Percentiles rank a stretch among this genome's conserved stretches.
Conservation (phyloP, 208 protist genomes). For the Sergeia podlipaevii region DNA sequence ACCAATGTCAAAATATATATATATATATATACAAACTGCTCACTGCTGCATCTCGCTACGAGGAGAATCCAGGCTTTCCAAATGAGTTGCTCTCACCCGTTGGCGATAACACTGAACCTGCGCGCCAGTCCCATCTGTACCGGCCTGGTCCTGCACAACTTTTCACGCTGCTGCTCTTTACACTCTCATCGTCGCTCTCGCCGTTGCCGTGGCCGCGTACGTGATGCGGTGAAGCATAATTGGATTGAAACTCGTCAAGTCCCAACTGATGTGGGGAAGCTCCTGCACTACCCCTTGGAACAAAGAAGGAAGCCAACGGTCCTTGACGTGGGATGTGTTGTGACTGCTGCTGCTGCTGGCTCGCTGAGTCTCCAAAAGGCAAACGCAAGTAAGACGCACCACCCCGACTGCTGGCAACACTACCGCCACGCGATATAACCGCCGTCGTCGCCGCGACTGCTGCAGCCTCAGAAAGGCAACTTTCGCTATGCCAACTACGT, state of each 20-base stretch:
- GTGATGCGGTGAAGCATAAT: neutral
- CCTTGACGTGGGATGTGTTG: neutral
- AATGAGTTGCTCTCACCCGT: neutral
- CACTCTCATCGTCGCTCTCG: neutral
- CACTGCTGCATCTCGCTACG: neutral
- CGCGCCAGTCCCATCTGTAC: constrained; percentile 43
- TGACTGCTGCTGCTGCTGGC: neutral
- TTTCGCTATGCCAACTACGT: too few relatives aligned
- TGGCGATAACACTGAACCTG: constrained; percentile 10
- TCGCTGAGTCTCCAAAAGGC: neutral
- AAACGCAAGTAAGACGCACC: neutral
- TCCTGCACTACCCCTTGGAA: neutral
- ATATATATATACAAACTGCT: too few relatives aligned
- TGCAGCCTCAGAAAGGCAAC: too few relatives aligned
- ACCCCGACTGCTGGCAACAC: neutral
- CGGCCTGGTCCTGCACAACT: constrained; percentile 22
- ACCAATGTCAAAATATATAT: too few relatives aligned
- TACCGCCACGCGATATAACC: too few relatives aligned
- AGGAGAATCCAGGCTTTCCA: neutral
- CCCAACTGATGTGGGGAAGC: neutral
- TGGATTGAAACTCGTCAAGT: neutral
- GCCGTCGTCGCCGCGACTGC: too few relatives aligned
- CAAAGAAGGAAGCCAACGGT: neutral
- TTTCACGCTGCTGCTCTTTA: constrained; percentile 12
- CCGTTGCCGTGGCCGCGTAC: neutral